These are phyloP conservation scores for Trametes punicea DNA, from an alignment of 768 basidiomycete species.

Conservation along the genomic window DNA sequence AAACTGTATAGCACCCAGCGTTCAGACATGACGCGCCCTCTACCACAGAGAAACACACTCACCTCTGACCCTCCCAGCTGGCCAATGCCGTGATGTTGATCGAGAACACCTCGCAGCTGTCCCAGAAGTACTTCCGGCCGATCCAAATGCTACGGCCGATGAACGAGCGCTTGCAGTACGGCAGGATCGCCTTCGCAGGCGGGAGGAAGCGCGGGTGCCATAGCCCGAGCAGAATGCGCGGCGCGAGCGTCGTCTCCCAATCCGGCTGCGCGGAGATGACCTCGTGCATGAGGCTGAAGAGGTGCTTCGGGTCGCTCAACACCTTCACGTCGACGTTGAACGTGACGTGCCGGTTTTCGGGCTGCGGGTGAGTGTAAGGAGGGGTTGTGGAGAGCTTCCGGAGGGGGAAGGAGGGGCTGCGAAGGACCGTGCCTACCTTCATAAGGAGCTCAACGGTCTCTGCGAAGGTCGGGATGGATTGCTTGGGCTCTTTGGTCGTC, in stretches of 20 bases:
- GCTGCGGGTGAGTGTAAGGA: conserved; percentile 35
- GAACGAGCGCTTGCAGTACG: conserved; percentile 78
- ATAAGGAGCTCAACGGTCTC: conserved; percentile 80
- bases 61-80: conserved; percentile 53
- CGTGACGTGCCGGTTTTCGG: conserved; percentile 68
- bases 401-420: neutral
- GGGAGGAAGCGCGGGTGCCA: conserved; percentile 89
- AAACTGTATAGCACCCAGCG: conserved; percentile 48
- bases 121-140: conserved; percentile 85
- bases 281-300: neutral
- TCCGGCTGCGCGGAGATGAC: conserved; percentile 56
- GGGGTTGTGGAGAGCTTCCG: conserved; percentile 1
- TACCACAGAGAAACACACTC: neutral
- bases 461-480: conserved; percentile 87
- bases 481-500: conserved; percentile 76
- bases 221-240: conserved; percentile 73
- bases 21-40: too few relatives aligned
- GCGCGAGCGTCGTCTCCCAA: conserved; percentile 75
- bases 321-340: conserved; percentile 91
- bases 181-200: conserved; percentile 68
- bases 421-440: conserved; percentile 42
- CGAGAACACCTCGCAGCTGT: conserved; percentile 79
- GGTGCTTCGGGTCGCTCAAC: neutral
- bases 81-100: conserved; percentile 67
- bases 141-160: conserved; percentile 73